A percentile compares a stretch with the other conserved stretches of the same genome.
phyloP scores from a whole-genome alignment of 176 grass and related monocot species.

The Canna indica region DNA sequence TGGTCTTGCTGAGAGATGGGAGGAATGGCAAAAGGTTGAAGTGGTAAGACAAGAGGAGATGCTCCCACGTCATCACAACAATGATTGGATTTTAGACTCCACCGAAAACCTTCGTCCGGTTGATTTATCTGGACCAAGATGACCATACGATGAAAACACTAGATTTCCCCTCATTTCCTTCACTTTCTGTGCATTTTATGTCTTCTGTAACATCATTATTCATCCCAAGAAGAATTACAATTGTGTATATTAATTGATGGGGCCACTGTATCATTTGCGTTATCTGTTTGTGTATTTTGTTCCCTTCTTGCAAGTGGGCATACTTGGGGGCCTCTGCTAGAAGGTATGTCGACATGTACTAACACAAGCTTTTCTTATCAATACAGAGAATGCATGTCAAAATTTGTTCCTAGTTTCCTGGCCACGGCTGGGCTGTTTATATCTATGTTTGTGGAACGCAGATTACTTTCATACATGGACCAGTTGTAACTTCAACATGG shows the following conservation, averaged over 20 bases:
- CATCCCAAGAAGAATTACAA: not conserved
- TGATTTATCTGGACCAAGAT: constrained; percentile 14
- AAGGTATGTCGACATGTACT: constrained; percentile 1
- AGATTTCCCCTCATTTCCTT: too few species aligned
- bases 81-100: constrained; percentile 5
- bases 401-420: too few species aligned
- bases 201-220: not conserved
- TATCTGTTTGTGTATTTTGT: not conserved
- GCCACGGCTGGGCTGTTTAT: too few species aligned
- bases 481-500: not conserved
- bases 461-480: too few species aligned
- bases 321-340: not conserved
- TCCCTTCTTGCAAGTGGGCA: not conserved
- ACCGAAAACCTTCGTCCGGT: constrained; percentile 8
- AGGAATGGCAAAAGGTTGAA: constrained; percentile 18
- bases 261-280: not conserved
- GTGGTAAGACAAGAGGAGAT: constrained; percentile 7
- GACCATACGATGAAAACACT: not conserved
- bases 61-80: constrained; percentile 1
- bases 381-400: not conserved
- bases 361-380: not conserved
- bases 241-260: constrained; percentile 11
- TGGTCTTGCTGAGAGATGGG: constrained; percentile 3
- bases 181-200: not conserved
- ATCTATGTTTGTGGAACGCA: too few species aligned